Conservation (phyloP, 345 rosid genomes). For the Excoecaria agallocha region DNA sequence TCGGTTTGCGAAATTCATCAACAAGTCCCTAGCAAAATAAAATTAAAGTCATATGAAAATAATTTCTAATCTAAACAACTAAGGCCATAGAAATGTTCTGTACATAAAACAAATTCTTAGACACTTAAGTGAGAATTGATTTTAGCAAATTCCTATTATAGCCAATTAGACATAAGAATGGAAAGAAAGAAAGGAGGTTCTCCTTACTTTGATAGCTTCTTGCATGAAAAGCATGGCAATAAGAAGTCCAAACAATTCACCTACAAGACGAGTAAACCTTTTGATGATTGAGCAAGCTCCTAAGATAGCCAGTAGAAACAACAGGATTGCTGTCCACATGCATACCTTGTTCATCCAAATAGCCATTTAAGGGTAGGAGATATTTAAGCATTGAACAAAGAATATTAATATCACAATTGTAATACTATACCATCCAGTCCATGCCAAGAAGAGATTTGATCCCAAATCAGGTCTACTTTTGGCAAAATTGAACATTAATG, state of each 20-base stretch:
- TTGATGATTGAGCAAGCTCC: conserved; percentile 33
- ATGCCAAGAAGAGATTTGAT: too few relatives aligned
- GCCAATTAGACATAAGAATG: neutral
- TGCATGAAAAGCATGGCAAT: conserved; percentile 36
- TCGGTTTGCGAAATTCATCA: conserved; percentile 21
- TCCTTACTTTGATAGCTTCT: conserved; percentile 30
- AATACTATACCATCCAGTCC: conserved; percentile 31
- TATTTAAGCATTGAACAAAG: neutral
- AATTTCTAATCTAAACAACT: neutral
- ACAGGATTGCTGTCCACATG: conserved; percentile 30
- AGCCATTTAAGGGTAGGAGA: neutral
- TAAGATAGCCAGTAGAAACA: conserved; percentile 27
- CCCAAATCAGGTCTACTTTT: too few relatives aligned
- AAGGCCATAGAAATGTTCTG: conserved; percentile 13
- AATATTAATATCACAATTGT: conserved; percentile 1
- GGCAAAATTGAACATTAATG: too few relatives aligned
- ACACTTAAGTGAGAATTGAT: neutral
- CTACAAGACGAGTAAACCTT: conserved; percentile 30
- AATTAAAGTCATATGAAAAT: neutral
- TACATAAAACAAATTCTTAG: conserved; percentile 8
- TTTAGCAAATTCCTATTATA: neutral
- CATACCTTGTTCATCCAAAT: conserved; percentile 27
- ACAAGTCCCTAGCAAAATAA: conserved; percentile 24
- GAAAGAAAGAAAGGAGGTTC: neutral
- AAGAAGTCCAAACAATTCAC: conserved; percentile 31